Evolutionary conservation across 2,329 filamentous ascomycete genomes (phyloP), one percentile per base, ranked within the genome.

Genomic region (Dryadomyces quercus-mongolicae): DNA sequence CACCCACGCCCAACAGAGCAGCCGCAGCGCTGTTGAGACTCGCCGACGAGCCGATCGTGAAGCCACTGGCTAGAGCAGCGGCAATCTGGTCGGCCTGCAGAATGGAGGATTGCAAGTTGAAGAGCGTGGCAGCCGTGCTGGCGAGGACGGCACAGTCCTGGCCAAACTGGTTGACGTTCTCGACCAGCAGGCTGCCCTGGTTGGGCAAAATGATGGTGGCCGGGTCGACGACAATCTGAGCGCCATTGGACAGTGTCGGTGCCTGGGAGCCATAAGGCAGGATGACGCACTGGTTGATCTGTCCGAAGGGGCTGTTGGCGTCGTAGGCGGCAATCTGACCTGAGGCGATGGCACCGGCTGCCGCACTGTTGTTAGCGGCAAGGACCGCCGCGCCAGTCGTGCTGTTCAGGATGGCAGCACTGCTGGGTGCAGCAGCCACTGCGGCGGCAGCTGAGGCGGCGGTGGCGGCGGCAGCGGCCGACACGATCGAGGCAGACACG

Each of bases 171-270:
- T 53, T 60, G 20, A 66, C 60, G 59, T 64, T 66, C 55, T 67
- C 66, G 18, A 71, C 65, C 44, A 71, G 66, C 20, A 70, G 60
- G 52, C 54, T 57, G 25, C 57, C 54, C 59, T 68, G 65, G 57
- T 60, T 59, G 2, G 67, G 61, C 25, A 70, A 59, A 55, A 71
- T 69, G 55, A 71, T 70, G 50, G 62, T 60, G 18, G 69, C 69
- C 9, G 69, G 69, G 57, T 70, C 69, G 6, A 59, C 58, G 53
- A 71, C 65, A 48, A 69, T 58, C 52, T 68, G 60, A 36, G 64
- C 66, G 6, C 60, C 55, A 31, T 60, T 58, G 25, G 62, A 57
- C 40, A 64, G 60, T 16, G 59, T 59, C 8, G 66, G 66, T 5
- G 66, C 62, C 16, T 61, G 57, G 16, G 63, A 62, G 50, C 63